These are phyloP conservation scores for Phytophthora ramorum DNA, from an alignment of 352 stramenopile genomes.

Conservation along the genomic window DNA sequence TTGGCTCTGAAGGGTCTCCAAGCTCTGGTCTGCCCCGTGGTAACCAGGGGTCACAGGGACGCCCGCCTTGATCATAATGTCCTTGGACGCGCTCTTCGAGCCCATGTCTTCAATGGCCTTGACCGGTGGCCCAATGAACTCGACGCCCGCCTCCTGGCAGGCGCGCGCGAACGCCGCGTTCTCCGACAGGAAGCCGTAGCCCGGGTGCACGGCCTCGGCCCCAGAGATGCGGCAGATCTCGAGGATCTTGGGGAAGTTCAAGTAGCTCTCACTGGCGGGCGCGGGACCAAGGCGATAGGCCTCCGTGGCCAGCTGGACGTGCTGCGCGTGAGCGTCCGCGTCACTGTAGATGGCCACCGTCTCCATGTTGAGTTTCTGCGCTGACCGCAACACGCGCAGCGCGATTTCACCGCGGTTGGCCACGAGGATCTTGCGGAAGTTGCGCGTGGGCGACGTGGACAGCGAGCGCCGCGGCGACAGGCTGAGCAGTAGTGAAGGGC, in stretches of 20 bases:
- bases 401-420: slow-evolving; percentile 93
- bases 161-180: slow-evolving; percentile 81
- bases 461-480: slow-evolving; percentile 16
- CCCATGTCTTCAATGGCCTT: slow-evolving; percentile 92
- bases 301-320: slow-evolving; percentile 80
- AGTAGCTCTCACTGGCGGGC: slow-evolving; percentile 77
- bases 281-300: slow-evolving; percentile 75
- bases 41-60: slow-evolving; percentile 92
- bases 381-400: slow-evolving; percentile 85
- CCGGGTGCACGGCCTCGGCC: slow-evolving; percentile 88
- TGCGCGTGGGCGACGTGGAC: slow-evolving; percentile 33
- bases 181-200: slow-evolving; percentile 93
- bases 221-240: slow-evolving; percentile 66
- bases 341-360: slow-evolving; percentile 94
- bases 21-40: slow-evolving; percentile 89
- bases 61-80: slow-evolving; percentile 90
- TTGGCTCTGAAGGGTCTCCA: slow-evolving; percentile 77
- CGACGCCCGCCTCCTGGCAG: slow-evolving; percentile 75
- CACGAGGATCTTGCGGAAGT: slow-evolving; percentile 92
- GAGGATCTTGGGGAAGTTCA: slow-evolving; percentile 82
- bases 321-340: slow-evolving; percentile 79
- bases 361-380: slow-evolving; percentile 88
- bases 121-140: slow-evolving; percentile 92
- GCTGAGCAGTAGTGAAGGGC: slow-evolving; percentile 11
- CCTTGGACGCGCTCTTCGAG: slow-evolving; percentile 92